Evolutionary conservation across 371 early-diverging fungal genomes (phyloP), one percentile per base, ranked within the genome.

Genomic region (Sporodiniella umbellata): DNA sequence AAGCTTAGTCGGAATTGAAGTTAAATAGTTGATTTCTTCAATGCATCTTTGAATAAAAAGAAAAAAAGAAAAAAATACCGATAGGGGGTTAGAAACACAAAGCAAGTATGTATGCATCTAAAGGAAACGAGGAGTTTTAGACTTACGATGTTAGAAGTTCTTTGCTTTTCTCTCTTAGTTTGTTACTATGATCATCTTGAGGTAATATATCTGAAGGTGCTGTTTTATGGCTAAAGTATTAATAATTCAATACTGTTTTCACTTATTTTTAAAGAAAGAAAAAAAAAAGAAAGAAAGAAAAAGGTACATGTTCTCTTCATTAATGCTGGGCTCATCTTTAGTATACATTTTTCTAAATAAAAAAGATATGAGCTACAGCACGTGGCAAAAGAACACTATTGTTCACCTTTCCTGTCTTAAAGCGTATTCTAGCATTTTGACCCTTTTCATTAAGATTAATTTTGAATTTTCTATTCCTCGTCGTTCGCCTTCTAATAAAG

Each of bases 401-500:
- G 2, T 26, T 22, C 57, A 84, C 87, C 88, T 81, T 58, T 89
- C 87, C 62, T 85, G 83, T 43, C 77, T 55, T 55, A 95, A 56
- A 10, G 92, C 88, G 74, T 79, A 90, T 68, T 95, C 94, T 10
- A 95, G 77, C 94, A 95, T 91, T 65, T 90, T 90, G 31, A 92
- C 82, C 33, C 94, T 68, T 60, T 85, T 79, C 70, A 88, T 59
- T 48, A 95, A 64, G 68, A 90, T 90, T n/a, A 77, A 51, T 60
- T 85, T 89, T 35, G 85, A 51, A 49, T 82, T 88, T 51, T 93
- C 93, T 26, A 83, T 61, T 8, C 87, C 93, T 31, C 88, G 75
- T 39, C 86, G 73, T 63, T 92, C 92, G n/a, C 93, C 92, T 60
- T 92, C 90, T 33, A 94, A 72, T 45, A 86, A 72, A 2, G 92